These are phyloP conservation scores for Fraxinus floribunda DNA, from an alignment of 305 asterid genomes.

Conservation along the genomic window DNA sequence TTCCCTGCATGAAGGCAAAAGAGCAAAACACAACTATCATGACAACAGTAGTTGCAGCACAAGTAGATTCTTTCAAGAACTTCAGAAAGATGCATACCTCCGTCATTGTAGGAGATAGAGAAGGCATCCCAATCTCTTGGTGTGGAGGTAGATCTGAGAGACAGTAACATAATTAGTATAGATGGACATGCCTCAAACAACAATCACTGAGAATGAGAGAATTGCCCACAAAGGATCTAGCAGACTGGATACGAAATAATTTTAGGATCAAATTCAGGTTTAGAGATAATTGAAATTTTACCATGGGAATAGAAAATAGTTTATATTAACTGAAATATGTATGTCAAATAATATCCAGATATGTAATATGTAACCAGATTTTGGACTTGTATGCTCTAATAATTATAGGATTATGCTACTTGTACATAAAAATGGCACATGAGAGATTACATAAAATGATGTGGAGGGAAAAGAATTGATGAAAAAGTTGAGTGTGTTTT, in stretches of 20 bases:
- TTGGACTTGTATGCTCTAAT: conserved; percentile 7
- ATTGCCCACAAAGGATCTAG: conserved; percentile 7
- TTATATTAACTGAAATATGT: not conserved
- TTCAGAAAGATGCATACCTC: conserved; percentile 53
- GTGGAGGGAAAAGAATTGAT: not conserved
- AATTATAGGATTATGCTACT: too few relatives aligned
- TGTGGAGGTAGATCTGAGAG: conserved; percentile 93
- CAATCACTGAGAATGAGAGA: not conserved
- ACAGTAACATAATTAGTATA: conserved; percentile 24
- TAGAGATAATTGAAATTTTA: not conserved
- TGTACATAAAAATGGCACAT: not conserved
- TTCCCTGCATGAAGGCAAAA: conserved; percentile 58
- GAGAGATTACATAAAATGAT: not conserved
- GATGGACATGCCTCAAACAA: conserved; percentile 19
- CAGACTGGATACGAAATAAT: conserved; percentile 6
- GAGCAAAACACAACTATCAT: conserved; percentile 16
- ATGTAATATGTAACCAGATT: not conserved
- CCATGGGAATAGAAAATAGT: conserved; percentile 6
- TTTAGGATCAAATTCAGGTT: not conserved
- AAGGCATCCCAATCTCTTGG: conserved; percentile 98
- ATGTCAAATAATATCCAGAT: conserved; percentile 2
- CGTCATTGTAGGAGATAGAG: conserved; percentile 98
- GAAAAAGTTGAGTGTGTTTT: not conserved
- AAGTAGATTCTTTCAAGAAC: conserved; percentile 15
- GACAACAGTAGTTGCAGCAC: conserved; percentile 7